phyloP scores from a whole-genome alignment of 192 early-diverging fungal genomes.

The Backusella australiensis region DNA sequence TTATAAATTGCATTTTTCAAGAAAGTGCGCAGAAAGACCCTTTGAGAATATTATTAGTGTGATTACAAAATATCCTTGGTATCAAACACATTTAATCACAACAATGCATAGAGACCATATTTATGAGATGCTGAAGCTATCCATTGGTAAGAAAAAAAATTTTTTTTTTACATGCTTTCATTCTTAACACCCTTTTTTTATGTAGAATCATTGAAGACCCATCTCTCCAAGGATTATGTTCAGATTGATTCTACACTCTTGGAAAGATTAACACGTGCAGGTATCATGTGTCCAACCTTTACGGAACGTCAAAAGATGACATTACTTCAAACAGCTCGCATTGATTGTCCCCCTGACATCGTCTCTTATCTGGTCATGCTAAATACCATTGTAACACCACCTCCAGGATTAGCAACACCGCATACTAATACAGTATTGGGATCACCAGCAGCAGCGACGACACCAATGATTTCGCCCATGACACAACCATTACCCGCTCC shows the following conservation, averaged over 20 bases:
- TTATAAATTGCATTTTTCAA: conserved; percentile 75
- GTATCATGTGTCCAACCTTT: conserved; percentile 68
- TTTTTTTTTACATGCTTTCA: neutral
- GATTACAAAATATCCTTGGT: conserved; percentile 73
- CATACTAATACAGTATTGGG: neutral
- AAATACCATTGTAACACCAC: neutral
- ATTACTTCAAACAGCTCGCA: conserved; percentile 23
- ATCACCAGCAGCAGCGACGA: neutral
- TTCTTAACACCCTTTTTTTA: neutral
- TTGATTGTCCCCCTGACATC: conserved; percentile 11
- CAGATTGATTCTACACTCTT: conserved; percentile 56
- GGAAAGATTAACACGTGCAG: conserved; percentile 55
- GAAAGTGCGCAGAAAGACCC: conserved; percentile 71
- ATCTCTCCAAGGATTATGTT: conserved; percentile 55
- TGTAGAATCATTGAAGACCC: conserved; percentile 54
- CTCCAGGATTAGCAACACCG: neutral
- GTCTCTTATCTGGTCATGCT: neutral
- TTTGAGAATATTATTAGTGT: conserved; percentile 77
- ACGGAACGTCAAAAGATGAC: conserved; percentile 69
- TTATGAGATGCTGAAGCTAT: conserved; percentile 56
- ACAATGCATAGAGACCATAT: conserved; percentile 73
- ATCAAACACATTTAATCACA: conserved; percentile 53
- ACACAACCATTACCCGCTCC: neutral
- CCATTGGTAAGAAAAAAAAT: conserved; percentile 28
- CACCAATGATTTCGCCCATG: neutral